These are phyloP conservation scores for Fraxinus latifolia DNA, from an alignment of 305 asterid genomes.

Conservation along the genomic window DNA sequence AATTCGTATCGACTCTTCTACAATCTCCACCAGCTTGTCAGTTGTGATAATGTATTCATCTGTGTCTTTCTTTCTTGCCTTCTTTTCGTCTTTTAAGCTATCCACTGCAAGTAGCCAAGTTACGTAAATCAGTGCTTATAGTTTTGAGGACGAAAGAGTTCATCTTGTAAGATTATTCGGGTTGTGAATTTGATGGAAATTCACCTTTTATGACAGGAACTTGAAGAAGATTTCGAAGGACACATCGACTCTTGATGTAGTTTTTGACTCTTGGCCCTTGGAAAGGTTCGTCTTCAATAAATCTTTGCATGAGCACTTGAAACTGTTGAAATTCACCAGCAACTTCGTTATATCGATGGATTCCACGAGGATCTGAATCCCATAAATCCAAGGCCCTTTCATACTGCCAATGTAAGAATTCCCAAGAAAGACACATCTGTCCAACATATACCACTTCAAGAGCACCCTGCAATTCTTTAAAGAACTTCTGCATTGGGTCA, in stretches of 20 bases:
- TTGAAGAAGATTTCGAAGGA: slow-evolving; percentile 76
- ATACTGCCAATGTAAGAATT: slow-evolving; percentile 84
- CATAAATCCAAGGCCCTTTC: slow-evolving; percentile 71
- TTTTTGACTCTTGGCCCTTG: slow-evolving; percentile 73
- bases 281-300: slow-evolving; percentile 74
- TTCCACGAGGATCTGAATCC: slow-evolving; percentile 65
- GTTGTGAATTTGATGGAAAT: not conserved
- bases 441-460: slow-evolving; percentile 87
- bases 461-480: slow-evolving; percentile 72
- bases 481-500: slow-evolving; percentile 71
- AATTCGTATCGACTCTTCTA: slow-evolving; percentile 82
- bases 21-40: slow-evolving; percentile 68
- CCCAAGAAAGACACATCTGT: slow-evolving; percentile 98
- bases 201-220: slow-evolving; percentile 84
- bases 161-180: not conserved
- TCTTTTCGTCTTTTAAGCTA: slow-evolving; percentile 40
- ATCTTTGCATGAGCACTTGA: slow-evolving; percentile 83
- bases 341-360: slow-evolving; percentile 63
- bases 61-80: slow-evolving; percentile 35
- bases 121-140: not conserved
- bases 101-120: slow-evolving; percentile 50
- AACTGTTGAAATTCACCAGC: slow-evolving; percentile 93
- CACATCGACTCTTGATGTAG: slow-evolving; percentile 65
- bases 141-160: not conserved
- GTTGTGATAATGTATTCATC: slow-evolving; percentile 53